Evolutionary conservation across 495 filamentous ascomycete genomes (phyloP).

Genomic region (Hypoxylon subgilvum): DNA sequence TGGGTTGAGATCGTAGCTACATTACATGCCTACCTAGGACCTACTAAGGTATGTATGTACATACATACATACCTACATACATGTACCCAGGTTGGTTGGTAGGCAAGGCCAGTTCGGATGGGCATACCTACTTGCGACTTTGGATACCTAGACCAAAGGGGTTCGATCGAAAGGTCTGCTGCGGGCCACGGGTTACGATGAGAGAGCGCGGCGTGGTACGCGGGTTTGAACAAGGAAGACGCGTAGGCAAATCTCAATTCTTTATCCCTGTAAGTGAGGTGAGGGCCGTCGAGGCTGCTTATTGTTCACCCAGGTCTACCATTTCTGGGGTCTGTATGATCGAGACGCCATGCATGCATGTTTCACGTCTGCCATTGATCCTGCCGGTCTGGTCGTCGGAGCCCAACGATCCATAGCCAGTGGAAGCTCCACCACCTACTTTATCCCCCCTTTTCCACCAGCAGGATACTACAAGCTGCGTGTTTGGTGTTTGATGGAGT

Average conservation of each 20-base stretch:
- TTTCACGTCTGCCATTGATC: constrained; percentile 22
- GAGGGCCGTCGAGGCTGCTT: background rate
- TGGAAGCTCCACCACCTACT: constrained; percentile 20
- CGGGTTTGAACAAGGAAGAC: background rate
- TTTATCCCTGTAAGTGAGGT: background rate
- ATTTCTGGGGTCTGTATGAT: constrained; percentile 32
- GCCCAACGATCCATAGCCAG: constrained; percentile 13
- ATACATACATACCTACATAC: too few relatives aligned
- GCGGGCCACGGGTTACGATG: background rate
- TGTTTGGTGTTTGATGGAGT: constrained; percentile 3
- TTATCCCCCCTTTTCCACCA: constrained; percentile 4
- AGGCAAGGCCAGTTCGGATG: too few relatives aligned
- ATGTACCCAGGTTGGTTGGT: background rate
- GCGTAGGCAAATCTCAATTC: background rate
- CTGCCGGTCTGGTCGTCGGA: constrained; percentile 13
- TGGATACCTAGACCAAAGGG: background rate
- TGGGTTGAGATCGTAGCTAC: constrained; percentile 9
- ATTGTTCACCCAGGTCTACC: constrained; percentile 10
- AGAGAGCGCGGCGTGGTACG: background rate
- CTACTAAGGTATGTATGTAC: background rate
- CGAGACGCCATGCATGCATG: constrained; percentile 34
- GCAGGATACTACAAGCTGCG: background rate
- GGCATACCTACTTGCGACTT: too few relatives aligned
- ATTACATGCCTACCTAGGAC: too few relatives aligned
- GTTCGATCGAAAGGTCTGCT: background rate